These are phyloP conservation scores for Drosera capensis DNA, from an alignment of 148 eudicot genomes.

Conservation along the genomic window DNA sequence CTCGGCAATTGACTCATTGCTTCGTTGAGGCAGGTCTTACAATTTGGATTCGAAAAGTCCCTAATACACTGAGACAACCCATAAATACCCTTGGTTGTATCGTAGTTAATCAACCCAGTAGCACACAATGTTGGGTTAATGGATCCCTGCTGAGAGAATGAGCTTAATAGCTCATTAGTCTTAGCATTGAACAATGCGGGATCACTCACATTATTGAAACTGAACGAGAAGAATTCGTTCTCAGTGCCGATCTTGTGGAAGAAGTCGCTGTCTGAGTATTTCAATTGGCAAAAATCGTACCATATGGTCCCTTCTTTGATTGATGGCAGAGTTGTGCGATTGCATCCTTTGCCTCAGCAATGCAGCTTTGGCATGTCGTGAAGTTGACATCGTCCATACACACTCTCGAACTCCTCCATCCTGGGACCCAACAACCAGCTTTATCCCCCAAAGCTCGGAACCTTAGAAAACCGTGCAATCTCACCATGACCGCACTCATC, in stretches of 20 bases:
- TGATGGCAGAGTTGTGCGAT: neutral
- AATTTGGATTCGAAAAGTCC: neutral
- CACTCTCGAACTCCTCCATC: conserved; percentile 24
- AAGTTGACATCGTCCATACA: neutral
- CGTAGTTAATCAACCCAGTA: neutral
- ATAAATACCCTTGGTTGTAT: neutral
- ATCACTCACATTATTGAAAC: neutral
- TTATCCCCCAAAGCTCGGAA: conserved; percentile 31
- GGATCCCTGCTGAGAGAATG: neutral
- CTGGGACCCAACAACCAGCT: conserved; percentile 30
- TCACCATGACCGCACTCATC: conserved; percentile 9
- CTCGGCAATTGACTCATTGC: neutral
- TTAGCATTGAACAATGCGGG: neutral
- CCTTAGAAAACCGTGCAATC: conserved; percentile 40
- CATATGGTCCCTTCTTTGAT: neutral
- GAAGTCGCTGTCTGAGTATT: neutral
- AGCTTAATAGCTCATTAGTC: neutral
- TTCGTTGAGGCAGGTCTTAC: neutral
- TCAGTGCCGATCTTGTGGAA: neutral
- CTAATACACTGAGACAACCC: neutral
- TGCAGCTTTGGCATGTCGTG: neutral
- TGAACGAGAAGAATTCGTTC: neutral
- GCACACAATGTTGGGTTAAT: neutral
- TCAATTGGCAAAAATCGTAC: neutral
- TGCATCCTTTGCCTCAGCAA: neutral